Evolutionary conservation across 331 rosid genomes (phyloP).

Genomic region (Spiraea crenata): DNA sequence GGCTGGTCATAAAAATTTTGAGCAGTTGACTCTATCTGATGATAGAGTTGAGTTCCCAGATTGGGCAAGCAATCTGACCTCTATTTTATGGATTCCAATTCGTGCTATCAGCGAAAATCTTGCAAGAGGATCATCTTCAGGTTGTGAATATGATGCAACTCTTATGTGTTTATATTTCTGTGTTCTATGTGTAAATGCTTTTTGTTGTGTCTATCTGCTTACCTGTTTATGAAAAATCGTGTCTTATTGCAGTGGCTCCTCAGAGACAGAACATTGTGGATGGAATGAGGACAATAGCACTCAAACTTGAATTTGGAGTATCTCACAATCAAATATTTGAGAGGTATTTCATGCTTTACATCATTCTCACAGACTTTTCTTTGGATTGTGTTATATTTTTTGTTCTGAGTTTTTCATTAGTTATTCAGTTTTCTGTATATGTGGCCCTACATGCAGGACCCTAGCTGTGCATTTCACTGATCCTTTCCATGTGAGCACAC

Average conservation of each 20-base stretch:
- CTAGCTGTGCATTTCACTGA: conserved; percentile 93
- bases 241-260: conserved; percentile 52
- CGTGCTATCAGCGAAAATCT: conserved; percentile 67
- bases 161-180: conserved; percentile 3
- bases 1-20: conserved; percentile 41
- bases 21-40: conserved; percentile 50
- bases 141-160: conserved; percentile 42
- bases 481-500: conserved; percentile 84
- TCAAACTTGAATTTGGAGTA: conserved; percentile 92
- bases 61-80: conserved; percentile 82
- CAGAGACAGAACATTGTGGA: conserved; percentile 84
- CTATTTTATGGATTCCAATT: conserved; percentile 90
- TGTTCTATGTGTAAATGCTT: conserved; percentile 5
- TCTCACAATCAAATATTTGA: conserved; percentile 88
- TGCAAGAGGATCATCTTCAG: conserved; percentile 88
- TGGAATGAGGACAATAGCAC: conserved; percentile 96
- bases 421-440: conserved; percentile 2
- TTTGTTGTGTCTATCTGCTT: conserved; percentile 11
- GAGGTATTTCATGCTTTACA: conserved; percentile 44
- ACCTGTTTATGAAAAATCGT: conserved; percentile 14
- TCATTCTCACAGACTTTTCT: conserved; percentile 12
- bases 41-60: conserved; percentile 83
- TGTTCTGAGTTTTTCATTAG: conserved; percentile 6
- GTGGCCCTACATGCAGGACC: conserved; percentile 59
- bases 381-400: not conserved